Conservation (phyloP, 805 yeast species). For the Wickerhamiella shivajii region DNA sequence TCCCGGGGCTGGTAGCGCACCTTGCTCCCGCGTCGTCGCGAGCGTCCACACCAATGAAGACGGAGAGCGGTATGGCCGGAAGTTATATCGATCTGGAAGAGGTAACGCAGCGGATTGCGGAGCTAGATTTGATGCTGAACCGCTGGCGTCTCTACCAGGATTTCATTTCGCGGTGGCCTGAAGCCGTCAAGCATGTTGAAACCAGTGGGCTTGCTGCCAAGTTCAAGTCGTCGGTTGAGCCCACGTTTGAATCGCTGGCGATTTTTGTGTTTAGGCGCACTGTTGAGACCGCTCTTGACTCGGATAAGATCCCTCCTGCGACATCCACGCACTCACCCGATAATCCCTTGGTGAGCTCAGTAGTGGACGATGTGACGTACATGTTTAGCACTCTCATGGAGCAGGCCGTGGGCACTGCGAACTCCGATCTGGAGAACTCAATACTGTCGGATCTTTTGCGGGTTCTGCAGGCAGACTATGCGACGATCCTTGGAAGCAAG, state of each 20-base stretch:
- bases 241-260: constrained; percentile 49
- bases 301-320: constrained; percentile 55
- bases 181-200: constrained; percentile 28
- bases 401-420: constrained; percentile 60
- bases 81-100: constrained; percentile 35
- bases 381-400: constrained; percentile 54
- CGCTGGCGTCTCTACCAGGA: constrained; percentile 55
- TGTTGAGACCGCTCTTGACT: constrained; percentile 61
- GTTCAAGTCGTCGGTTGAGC: constrained; percentile 36
- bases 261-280: constrained; percentile 62
- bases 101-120: constrained; percentile 52
- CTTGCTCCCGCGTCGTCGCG: too few relatives aligned
- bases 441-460: constrained; percentile 42
- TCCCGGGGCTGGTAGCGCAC: constrained; percentile 29
- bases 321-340: constrained; percentile 19
- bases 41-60: too few relatives aligned
- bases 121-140: constrained; percentile 61
- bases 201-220: constrained; percentile 44
- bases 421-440: constrained; percentile 37
- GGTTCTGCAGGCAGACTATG: constrained; percentile 47
- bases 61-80: constrained; percentile 2
- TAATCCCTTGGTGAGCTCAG: constrained; percentile 52
- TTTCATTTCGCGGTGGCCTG: constrained; percentile 52
- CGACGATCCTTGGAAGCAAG: constrained; percentile 39
- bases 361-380: constrained; percentile 71